Base-by-base conservation (phyloP, 192 early-diverging fungal species). In the Kickxella alabastrina region DNA sequence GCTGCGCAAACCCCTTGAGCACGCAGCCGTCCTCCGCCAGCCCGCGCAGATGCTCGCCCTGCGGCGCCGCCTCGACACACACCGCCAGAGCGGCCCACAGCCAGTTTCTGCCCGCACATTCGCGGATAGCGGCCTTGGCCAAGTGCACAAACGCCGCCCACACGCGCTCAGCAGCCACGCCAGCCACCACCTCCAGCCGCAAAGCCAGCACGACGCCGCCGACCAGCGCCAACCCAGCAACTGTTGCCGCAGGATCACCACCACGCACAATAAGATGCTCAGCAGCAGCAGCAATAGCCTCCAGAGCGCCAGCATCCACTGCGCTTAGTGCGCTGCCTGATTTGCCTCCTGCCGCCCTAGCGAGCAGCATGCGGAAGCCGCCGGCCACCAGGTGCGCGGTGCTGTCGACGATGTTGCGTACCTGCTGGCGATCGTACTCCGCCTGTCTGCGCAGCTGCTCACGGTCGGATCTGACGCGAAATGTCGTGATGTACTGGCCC, bases 401-500 rank as follows among this genome's bases (percentile, higher is more conserved):
- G 14, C 25, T 3, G 34, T 52, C 58, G 12, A 60, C 49, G 14
- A 38, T 3, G 36, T 46, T 60, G 3, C 49, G 32, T 35, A 13
- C 32, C 9, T 39, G 26, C 10, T 23, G 10, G 14, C 31, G 45
- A 4, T 24, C 22, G 35, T 27, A 15, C 6, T 38, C 27, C 40
- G 0, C 23, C 23, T 21, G 21, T 25, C 22, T 12, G 18, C 18
- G 7, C 26, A 17, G 6, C 21, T 39, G 4, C 2, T 17, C 32
- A 1, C 28, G 50, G 0, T 34, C 29, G 3, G 44, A 14, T 7
- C 24, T 43, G 0, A 49, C 18, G 3, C 62, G 54, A 6, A 42
- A 24, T 2, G 55, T 54, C n/a, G 39, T 44, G 0, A 52, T 28
- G 42, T 66, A 66, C 56, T 58, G 63, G 15, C 56, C 63, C 31